A percentile compares a stretch with the other conserved stretches of the same genome.
Evolutionary conservation across 225 moss, liverwort and hornwort genomes (phyloP).

Genomic region (Pseudisothecium myosuroides): DNA sequence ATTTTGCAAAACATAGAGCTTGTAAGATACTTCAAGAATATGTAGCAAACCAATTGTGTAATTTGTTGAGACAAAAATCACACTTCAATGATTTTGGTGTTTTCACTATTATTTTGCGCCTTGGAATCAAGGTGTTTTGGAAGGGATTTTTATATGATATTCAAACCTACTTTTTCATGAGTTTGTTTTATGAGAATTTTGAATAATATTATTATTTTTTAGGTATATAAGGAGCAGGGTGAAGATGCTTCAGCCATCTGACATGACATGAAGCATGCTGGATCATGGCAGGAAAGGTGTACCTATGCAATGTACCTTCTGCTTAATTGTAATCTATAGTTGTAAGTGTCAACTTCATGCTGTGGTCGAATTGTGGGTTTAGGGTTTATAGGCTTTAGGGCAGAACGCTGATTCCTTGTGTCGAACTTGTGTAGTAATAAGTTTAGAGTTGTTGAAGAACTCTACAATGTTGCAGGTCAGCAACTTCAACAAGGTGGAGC

Average conservation of each 20-base stretch:
- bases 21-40: neutral
- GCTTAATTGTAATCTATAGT: neutral
- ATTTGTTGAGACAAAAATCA: neutral
- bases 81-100: neutral
- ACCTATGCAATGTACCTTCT: neutral
- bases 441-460: neutral
- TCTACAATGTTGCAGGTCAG: constrained; percentile 14
- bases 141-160: neutral
- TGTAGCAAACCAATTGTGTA: neutral
- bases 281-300: constrained; percentile 32
- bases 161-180: neutral
- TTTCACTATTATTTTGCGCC: no score
- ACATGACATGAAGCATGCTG: neutral
- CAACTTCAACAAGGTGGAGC: constrained; percentile 33
- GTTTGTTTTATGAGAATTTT: neutral
- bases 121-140: no score
- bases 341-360: neutral
- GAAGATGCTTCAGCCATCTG: neutral
- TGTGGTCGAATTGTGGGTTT: neutral
- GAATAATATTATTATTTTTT: neutral
- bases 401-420: neutral
- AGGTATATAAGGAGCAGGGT: no score
- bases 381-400: no score
- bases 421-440: neutral
- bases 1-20: neutral